Evolutionary conservation across 2,329 filamentous ascomycete genomes (phyloP).

Genomic region (Sarocladium strictum): DNA sequence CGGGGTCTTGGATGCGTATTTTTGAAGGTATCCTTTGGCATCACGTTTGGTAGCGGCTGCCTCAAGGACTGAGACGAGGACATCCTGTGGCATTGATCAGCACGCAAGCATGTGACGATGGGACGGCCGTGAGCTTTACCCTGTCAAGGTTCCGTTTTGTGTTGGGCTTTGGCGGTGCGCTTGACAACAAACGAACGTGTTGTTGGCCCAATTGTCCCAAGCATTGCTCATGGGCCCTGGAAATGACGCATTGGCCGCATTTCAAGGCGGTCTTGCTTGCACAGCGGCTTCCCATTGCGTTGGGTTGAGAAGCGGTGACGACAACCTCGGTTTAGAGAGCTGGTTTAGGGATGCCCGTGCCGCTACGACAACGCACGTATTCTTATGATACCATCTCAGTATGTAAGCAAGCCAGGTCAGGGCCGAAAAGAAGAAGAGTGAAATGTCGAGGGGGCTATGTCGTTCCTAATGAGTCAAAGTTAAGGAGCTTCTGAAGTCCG

Average conservation of each 20-base stretch:
- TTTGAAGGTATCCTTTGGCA: constrained; percentile 84
- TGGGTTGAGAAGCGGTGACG: not conserved
- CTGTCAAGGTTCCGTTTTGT: constrained; percentile 27
- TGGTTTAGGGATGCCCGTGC: not conserved
- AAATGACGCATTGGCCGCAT: not conserved
- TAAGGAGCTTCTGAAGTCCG: too few species aligned
- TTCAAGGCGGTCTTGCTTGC: not conserved
- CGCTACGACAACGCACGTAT: not conserved
- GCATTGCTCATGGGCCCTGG: too few species aligned
- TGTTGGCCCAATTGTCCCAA: not conserved
- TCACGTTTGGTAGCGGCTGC: constrained; percentile 90
- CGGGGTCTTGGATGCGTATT: constrained; percentile 51
- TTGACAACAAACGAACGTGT: not conserved
- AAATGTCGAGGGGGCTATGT: not conserved
- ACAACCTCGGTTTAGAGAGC: not conserved
- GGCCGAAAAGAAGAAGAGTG: not conserved
- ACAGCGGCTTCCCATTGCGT: not conserved
- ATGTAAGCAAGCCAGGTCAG: not conserved
- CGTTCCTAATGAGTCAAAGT: not conserved
- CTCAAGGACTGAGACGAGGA: constrained; percentile 79
- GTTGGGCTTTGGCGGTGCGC: not conserved
- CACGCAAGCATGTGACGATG: not conserved
- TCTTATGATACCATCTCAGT: not conserved
- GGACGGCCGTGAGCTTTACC: constrained; percentile 16
- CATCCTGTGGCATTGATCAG: constrained; percentile 51